phyloP scores from a whole-genome alignment of 495 filamentous ascomycete species.

The Penicillium ucsense region DNA sequence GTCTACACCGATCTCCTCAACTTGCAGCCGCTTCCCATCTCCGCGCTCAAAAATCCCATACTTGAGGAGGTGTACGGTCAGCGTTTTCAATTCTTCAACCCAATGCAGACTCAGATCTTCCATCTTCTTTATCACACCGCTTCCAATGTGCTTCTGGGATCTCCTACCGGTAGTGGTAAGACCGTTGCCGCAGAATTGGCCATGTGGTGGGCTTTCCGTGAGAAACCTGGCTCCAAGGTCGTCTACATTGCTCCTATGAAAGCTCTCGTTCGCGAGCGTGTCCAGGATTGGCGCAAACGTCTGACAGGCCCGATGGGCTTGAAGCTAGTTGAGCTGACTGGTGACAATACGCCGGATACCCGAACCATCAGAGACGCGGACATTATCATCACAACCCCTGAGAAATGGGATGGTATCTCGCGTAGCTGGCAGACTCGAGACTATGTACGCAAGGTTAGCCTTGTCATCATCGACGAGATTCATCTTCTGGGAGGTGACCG shows the following conservation, averaged over 20 bases:
- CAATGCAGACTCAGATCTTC: slow-evolving; percentile 98
- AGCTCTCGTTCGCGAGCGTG: slow-evolving; percentile 89
- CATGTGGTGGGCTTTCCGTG: slow-evolving; percentile 99
- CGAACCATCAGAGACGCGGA: slow-evolving; percentile 89
- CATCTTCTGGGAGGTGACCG: slow-evolving; percentile 92
- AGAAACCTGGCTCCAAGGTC: slow-evolving; percentile 92
- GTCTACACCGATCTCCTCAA: slow-evolving; percentile 91
- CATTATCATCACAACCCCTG: slow-evolving; percentile 96
- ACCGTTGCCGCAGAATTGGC: slow-evolving; percentile 91
- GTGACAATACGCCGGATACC: slow-evolving; percentile 96
- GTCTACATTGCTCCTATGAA: slow-evolving; percentile 99
- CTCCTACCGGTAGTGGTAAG: slow-evolving; percentile 94
- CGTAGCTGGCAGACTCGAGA: slow-evolving; percentile 95
- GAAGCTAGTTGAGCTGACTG: slow-evolving; percentile 91
- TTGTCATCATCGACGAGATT: slow-evolving; percentile 99
- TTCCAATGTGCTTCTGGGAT: slow-evolving; percentile 90
- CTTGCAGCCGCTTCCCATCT: slow-evolving; percentile 81
- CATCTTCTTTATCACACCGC: slow-evolving; percentile 87
- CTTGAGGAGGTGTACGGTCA: slow-evolving; percentile 82
- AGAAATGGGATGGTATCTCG: slow-evolving; percentile 99
- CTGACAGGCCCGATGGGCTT: slow-evolving; percentile 78
- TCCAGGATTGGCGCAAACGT: slow-evolving; percentile 85
- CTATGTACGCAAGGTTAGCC: slow-evolving; percentile 88
- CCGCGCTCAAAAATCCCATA: slow-evolving; percentile 75
- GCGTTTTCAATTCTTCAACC: slow-evolving; percentile 93